These are phyloP conservation scores for Colletotrichum falcatum DNA, from an alignment of 2,329 filamentous ascomycete genomes.

Conservation along the genomic window DNA sequence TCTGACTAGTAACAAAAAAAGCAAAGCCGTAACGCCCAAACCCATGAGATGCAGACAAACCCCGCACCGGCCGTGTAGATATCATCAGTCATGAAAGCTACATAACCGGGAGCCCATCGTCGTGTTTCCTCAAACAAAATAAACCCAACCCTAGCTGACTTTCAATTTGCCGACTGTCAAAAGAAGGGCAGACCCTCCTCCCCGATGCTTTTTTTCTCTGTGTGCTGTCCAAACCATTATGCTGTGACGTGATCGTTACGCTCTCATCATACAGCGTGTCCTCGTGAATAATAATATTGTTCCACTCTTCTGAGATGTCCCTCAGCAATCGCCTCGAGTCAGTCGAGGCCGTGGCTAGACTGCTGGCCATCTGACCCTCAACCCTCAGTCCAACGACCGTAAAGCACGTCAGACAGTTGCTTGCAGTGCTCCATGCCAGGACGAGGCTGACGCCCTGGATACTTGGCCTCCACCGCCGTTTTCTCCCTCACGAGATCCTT, in stretches of 20 bases:
- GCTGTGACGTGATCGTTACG: slow-evolving; percentile 40
- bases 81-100: slow-evolving; percentile 39
- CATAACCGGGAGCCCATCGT: slow-evolving; percentile 13
- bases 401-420: slow-evolving; percentile 89
- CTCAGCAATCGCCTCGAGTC: neutral
- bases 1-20: slow-evolving; percentile 33
- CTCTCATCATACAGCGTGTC: slow-evolving; percentile 40
- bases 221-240: slow-evolving; percentile 40
- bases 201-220: slow-evolving; percentile 40
- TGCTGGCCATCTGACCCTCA: slow-evolving; percentile 77
- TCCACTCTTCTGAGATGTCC: neutral
- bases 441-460: slow-evolving; percentile 64
- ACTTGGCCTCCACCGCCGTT: slow-evolving; percentile 62
- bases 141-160: slow-evolving; percentile 24
- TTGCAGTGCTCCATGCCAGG: slow-evolving; percentile 93
- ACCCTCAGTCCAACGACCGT: slow-evolving; percentile 87
- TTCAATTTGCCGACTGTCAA: slow-evolving; percentile 27
- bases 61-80: slow-evolving; percentile 33
- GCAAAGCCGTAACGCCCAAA: slow-evolving; percentile 23
- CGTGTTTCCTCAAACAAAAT: slow-evolving; percentile 11
- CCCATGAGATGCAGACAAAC: slow-evolving; percentile 31
- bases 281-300: slow-evolving; percentile 36
- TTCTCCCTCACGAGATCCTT: slow-evolving; percentile 62
- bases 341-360: slow-evolving; percentile 44
- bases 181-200: slow-evolving; percentile 27